Percentiles rank a stretch among this genome's conserved stretches.
Evolutionary conservation across 352 stramenopile species (phyloP).

Genomic region (Phytophthora ramorum): DNA sequence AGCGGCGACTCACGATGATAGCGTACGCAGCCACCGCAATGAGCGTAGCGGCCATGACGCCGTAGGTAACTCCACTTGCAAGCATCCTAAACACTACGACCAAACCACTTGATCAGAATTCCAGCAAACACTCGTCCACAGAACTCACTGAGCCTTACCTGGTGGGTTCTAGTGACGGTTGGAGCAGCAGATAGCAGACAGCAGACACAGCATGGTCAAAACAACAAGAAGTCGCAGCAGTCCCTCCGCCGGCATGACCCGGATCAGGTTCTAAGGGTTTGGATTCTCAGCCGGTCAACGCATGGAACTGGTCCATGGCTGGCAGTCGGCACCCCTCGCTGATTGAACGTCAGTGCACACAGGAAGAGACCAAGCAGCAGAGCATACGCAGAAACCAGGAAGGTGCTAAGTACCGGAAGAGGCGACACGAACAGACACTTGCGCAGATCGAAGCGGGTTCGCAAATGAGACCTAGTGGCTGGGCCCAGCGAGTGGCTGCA

Average conservation of each 20-base stretch:
- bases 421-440: not conserved
- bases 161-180: conserved; percentile 5
- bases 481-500: not conserved
- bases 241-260: conserved; percentile 69
- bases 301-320: conserved; percentile 57
- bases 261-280: conserved; percentile 76
- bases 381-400: not conserved
- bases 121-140: not conserved
- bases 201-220: conserved; percentile 37
- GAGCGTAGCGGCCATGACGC: conserved; percentile 68
- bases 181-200: conserved; percentile 6
- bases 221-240: conserved; percentile 46
- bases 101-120: not conserved
- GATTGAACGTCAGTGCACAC: conserved; percentile 49
- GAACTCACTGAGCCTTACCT: conserved; percentile 11
- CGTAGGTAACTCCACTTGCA: conserved; percentile 52
- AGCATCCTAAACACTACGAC: conserved; percentile 46
- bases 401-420: conserved; percentile 24
- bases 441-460: conserved; percentile 7
- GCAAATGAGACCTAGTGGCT: conserved; percentile 17
- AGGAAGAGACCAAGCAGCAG: conserved; percentile 15
- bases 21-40: conserved; percentile 67
- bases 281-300: conserved; percentile 57
- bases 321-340: conserved; percentile 68
- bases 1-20: conserved; percentile 63